A percentile compares a stretch with the other conserved stretches of the same genome.
Conservation (phyloP, 2,329 filamentous ascomycete genomes). For the Venturia carpophila region DNA sequence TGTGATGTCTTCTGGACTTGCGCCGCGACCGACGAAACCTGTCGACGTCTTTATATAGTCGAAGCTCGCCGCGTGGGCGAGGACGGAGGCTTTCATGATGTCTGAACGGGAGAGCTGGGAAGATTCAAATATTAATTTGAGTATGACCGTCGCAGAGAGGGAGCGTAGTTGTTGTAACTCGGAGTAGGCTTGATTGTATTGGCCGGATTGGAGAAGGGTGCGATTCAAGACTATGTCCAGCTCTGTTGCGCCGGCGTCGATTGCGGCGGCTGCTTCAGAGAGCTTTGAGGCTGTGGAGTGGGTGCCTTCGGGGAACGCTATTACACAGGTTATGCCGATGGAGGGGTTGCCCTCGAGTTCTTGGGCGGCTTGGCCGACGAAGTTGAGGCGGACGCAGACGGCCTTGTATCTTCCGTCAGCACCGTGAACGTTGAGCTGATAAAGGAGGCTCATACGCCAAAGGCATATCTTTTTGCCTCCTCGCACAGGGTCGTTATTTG, state of each 20-base stretch:
- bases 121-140: constrained; percentile 54
- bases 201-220: constrained; percentile 33
- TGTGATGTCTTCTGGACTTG: constrained; percentile 44
- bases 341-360: constrained; percentile 38
- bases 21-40: constrained; percentile 50
- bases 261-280: constrained; percentile 33
- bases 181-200: constrained; percentile 44
- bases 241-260: constrained; percentile 46
- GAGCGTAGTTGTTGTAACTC: constrained; percentile 47
- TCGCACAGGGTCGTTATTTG: constrained; percentile 48
- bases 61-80: constrained; percentile 46
- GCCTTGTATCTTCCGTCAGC: constrained; percentile 29
- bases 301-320: constrained; percentile 54
- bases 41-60: constrained; percentile 56
- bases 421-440: background rate
- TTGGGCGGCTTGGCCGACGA: constrained; percentile 43
- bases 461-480: constrained; percentile 43
- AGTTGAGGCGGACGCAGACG: constrained; percentile 50
- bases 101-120: constrained; percentile 42
- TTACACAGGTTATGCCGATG: constrained; percentile 49
- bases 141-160: constrained; percentile 35
- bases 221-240: constrained; percentile 54
- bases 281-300: constrained; percentile 44
- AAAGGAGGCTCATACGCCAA: constrained; percentile 34
- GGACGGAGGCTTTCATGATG: constrained; percentile 46